A percentile compares a stretch with the other conserved stretches of the same genome.
phyloP scores from a whole-genome alignment of 2,329 filamentous ascomycete genomes.

The Colletotrichum theobromicola region DNA sequence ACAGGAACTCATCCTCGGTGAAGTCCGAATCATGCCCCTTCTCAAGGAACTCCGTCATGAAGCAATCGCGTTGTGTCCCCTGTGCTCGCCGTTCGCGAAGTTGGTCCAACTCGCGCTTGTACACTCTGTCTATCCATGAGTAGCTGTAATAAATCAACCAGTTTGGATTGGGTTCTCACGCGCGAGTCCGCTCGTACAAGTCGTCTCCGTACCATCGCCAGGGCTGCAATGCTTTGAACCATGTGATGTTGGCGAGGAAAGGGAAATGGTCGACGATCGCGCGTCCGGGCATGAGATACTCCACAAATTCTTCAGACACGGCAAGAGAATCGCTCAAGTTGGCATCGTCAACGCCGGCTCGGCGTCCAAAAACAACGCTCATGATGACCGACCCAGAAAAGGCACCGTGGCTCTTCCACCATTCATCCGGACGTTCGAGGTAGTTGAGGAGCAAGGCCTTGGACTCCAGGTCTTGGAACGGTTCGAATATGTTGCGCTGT shows the following conservation, averaged over 20 bases:
- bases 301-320: not conserved
- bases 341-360: not conserved
- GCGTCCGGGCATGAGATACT: not conserved
- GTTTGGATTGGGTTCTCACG: not conserved
- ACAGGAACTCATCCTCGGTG: not conserved
- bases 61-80: not conserved
- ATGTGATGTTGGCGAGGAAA: not conserved
- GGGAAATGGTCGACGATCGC: not conserved
- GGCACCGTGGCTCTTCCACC: not conserved
- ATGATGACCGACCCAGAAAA: not conserved
- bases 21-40: not conserved
- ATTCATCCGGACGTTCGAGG: not conserved
- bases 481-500: not conserved
- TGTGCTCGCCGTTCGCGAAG: not conserved
- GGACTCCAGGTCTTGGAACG: not conserved
- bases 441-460: not conserved
- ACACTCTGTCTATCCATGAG: not conserved
- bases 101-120: not conserved
- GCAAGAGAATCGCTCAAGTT: not conserved
- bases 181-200: not conserved
- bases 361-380: not conserved
- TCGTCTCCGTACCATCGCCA: not conserved
- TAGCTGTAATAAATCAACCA: too few species aligned
- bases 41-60: not conserved
- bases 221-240: not conserved